phyloP scores from a whole-genome alignment of 148 eudicot species.

The Mesembryanthemum crystallinum region DNA sequence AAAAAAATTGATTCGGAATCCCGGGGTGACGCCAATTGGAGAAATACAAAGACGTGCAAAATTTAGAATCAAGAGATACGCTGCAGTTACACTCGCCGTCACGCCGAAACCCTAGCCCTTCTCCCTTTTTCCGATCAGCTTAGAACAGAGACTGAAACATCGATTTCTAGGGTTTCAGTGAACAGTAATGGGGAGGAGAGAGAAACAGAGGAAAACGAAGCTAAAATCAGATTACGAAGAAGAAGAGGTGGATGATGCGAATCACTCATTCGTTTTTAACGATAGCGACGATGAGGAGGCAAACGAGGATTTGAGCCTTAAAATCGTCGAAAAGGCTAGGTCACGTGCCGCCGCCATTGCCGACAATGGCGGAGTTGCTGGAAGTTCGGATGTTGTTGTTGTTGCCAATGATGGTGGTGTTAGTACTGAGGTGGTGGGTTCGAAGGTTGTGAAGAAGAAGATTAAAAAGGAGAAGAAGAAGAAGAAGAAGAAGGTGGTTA shows the following conservation, averaged over 20 bases:
- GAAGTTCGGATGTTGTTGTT: neutral
- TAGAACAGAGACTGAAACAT: too few relatives aligned
- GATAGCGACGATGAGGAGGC: slow-evolving; percentile 69
- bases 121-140: too few relatives aligned
- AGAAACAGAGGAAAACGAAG: slow-evolving; percentile 22
- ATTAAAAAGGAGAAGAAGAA: slow-evolving; percentile 23
- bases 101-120: too few relatives aligned
- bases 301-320: slow-evolving; percentile 84
- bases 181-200: slow-evolving; percentile 26
- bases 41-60: too few relatives aligned
- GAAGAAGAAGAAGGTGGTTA: slow-evolving; percentile 35
- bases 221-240: slow-evolving; percentile 27
- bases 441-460: slow-evolving; percentile 27
- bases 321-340: slow-evolving; percentile 68
- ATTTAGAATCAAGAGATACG: too few relatives aligned
- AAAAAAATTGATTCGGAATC: too few relatives aligned
- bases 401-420: slow-evolving; percentile 4
- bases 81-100: too few relatives aligned
- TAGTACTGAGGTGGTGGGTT: slow-evolving; percentile 3
- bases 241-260: slow-evolving; percentile 2
- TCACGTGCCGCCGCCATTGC: slow-evolving; percentile 29
- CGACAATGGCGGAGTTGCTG: neutral
- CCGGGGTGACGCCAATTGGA: too few relatives aligned
- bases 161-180: slow-evolving; percentile 1
- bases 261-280: neutral